Base-by-base conservation (phyloP, 495 filamentous ascomycete species). In the Tuber melanosporum region DNA sequence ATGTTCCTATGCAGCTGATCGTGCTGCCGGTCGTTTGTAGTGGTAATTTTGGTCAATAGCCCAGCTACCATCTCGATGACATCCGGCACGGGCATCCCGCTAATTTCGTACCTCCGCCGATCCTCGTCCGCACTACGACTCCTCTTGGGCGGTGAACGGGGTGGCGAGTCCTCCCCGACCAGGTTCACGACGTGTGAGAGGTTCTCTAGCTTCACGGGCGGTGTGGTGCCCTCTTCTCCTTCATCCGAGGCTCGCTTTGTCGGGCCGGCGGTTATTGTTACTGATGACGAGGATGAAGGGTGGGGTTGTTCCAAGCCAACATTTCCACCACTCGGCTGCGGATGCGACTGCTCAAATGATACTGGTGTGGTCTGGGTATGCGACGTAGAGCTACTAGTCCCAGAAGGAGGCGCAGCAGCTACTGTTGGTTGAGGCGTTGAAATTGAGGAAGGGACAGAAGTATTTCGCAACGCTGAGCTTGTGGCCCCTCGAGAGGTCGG, bases 1-100 rank as follows among this genome's bases (percentile, higher is more conserved):
- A 93, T 89, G 75, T 91, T 88, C 72, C 91, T 86, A 83, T 94
- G 91, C 49, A 92, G 80, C 76, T 91, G 88, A 82, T 98, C 94
- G 85, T 98, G 94, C 81, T 98, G 95, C 47, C 90, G 86, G 83
- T 99, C 95, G 83, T 99, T 99, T 73, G 95, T 97, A 3, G 93
- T 94, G 8, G 95, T 98, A 79, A 99, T 99, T 85, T 98, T 98
- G 14, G 96, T 97, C 76, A 99, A 87, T 57, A 99, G 90, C n/a
- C 93, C 95, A 8, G 95, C 95, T 10, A 99, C 96, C 96, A 99
- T 99, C 85, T 99, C 96, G 85, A 99, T 99, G 80, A 99, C 94
- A 79, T 99, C 96, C 73, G 90, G 89, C 78, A 98, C 95, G 72
- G 96, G 95, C 95, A 99, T 99, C 73, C 90, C 92, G 85, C 94